Evolutionary conservation across 345 rosid species (phyloP).

Genomic region (Eucalyptus rudis): DNA sequence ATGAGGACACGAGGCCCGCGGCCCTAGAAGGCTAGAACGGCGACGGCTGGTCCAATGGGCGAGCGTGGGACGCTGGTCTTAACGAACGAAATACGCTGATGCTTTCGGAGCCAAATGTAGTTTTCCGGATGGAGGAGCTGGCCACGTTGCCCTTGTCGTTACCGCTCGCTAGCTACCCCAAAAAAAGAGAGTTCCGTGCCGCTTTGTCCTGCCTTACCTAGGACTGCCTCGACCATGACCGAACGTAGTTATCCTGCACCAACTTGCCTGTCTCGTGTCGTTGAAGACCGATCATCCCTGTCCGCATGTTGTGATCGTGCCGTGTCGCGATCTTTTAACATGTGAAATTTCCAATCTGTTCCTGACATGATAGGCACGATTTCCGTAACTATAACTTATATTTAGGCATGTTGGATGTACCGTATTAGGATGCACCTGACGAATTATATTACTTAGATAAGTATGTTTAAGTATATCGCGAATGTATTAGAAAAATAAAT

Average conservation of each 20-base stretch:
- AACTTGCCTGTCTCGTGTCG: not conserved
- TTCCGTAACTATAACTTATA: accelerated
- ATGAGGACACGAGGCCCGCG: not conserved
- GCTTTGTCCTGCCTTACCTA: not conserved
- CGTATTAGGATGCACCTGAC: accelerated
- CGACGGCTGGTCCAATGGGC: not conserved
- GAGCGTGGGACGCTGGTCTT: not conserved
- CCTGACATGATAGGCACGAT: accelerated
- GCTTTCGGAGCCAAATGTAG: not conserved
- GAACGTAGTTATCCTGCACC: not conserved
- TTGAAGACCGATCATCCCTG: not conserved
- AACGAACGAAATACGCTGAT: not conserved
- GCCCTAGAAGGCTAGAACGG: not conserved
- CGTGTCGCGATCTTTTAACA: accelerated
- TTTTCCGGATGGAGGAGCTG: not conserved
- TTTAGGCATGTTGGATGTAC: not conserved
- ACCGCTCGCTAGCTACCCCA: not conserved
- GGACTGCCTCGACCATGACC: not conserved
- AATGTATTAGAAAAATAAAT: not conserved
- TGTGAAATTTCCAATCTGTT: not conserved
- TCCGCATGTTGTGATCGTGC: not conserved
- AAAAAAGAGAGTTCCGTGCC: too few species aligned
- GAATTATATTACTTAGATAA: accelerated
- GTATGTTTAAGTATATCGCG: accelerated
- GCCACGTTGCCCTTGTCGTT: not conserved